Conservation (phyloP, 306 rosid genomes). For the Benincasa hispida region DNA sequence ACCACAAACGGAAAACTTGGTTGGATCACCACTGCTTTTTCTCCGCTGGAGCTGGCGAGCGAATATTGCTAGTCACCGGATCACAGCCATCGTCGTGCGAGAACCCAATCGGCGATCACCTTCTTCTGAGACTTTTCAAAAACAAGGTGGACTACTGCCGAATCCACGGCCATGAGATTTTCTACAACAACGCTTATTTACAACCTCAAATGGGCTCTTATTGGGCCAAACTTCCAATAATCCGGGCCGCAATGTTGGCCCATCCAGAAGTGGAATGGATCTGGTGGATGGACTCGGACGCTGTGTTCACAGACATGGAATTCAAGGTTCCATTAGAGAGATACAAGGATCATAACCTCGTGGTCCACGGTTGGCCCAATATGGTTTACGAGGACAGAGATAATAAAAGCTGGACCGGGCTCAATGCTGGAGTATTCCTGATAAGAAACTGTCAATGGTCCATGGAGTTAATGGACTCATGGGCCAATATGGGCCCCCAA, state of each 20-base stretch:
- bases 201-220: conserved; percentile 50
- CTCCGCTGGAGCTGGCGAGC: conserved; percentile 16
- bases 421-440: conserved; percentile 79
- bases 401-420: conserved; percentile 69
- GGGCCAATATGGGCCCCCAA: conserved; percentile 95
- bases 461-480: conserved; percentile 52
- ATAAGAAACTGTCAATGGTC: conserved; percentile 87
- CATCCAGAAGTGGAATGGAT: conserved; percentile 96
- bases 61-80: conserved; percentile 47
- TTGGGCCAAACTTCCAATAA: conserved; percentile 80
- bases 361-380: conserved; percentile 67
- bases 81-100: conserved; percentile 63
- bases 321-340: conserved; percentile 50
- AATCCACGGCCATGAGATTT: conserved; percentile 54
- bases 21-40: conserved; percentile 37
- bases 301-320: conserved; percentile 77
- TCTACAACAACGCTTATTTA: conserved; percentile 57
- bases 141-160: conserved; percentile 82
- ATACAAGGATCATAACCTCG: conserved; percentile 49
- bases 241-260: conserved; percentile 72
- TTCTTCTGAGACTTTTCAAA: conserved; percentile 48
- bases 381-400: conserved; percentile 27
- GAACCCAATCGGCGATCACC: conserved; percentile 69
- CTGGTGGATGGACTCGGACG: conserved; percentile 99
- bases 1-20: conserved; percentile 60